Percentiles rank a stretch among this genome's conserved stretches.
These are phyloP conservation scores for Cystobasidiaceae sp. DNA, from an alignment of 1,284 basidiomycete species.

Conservation along the genomic window DNA sequence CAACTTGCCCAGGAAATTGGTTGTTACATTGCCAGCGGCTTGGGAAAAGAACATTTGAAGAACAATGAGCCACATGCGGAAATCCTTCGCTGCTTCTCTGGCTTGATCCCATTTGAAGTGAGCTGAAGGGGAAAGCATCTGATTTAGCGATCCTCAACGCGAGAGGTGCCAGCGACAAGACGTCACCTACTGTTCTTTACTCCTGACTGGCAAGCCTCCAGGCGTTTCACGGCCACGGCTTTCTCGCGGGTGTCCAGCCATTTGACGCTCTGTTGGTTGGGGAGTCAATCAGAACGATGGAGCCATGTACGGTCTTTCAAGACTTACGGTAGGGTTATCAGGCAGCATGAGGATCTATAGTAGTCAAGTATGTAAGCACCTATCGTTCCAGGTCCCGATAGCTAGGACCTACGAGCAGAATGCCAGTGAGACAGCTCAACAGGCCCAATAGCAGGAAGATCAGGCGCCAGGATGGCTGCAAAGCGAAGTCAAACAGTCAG, in stretches of 20 bases:
- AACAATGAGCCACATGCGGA: not conserved
- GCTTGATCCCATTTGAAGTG: not conserved
- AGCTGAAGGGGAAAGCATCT: not conserved
- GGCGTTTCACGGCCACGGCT: constrained; percentile 43
- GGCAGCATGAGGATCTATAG: constrained; percentile 46
- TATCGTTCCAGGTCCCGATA: too few relatives aligned
- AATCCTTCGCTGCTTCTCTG: not conserved
- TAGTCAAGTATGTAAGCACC: too few relatives aligned
- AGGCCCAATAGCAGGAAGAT: constrained; percentile 42
- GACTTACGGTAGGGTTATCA: constrained; percentile 41
- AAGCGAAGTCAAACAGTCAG: constrained; percentile 21
- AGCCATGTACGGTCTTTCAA: too few relatives aligned
- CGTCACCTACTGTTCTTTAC: constrained; percentile 40
- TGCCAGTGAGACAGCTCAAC: constrained; percentile 37
- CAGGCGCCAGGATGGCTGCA: constrained; percentile 37
- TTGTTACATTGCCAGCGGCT: not conserved
- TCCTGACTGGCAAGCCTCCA: constrained; percentile 42
- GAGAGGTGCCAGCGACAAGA: not conserved
- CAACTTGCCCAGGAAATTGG: not conserved
- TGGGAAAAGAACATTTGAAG: not conserved
- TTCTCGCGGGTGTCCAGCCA: constrained; percentile 44
- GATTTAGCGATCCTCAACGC: not conserved
- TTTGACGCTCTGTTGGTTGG: constrained; percentile 37
- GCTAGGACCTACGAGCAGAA: constrained; percentile 38
- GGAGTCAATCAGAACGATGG: too few relatives aligned